Evolutionary conservation across 2,329 filamentous ascomycete genomes (phyloP).

Genomic region (Dothideomycetes sp.): DNA sequence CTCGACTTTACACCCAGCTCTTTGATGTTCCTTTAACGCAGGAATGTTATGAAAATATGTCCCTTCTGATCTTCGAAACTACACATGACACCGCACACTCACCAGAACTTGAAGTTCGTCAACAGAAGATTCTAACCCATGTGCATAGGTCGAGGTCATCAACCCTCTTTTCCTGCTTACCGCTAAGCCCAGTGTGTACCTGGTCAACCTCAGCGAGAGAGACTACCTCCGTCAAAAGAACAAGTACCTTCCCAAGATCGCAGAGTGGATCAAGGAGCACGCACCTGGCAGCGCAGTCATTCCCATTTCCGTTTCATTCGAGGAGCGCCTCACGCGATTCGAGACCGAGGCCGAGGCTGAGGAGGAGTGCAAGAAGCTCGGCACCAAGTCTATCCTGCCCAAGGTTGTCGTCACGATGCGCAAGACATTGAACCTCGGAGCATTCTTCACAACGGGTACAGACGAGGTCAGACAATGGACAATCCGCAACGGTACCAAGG

Average conservation of each 20-base stretch:
- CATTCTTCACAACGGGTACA: conserved; percentile 92
- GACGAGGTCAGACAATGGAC: conserved; percentile 99
- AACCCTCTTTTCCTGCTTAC: conserved; percentile 92
- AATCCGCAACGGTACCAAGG: conserved; percentile 88
- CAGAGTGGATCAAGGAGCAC: conserved; percentile 90
- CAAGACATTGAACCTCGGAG: conserved; percentile 76
- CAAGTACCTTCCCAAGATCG: conserved; percentile 90
- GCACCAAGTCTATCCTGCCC: conserved; percentile 77
- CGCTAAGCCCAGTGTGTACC: conserved; percentile 92
- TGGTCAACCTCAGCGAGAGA: conserved; percentile 93
- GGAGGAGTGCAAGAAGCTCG: conserved; percentile 82
- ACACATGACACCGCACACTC: neutral
- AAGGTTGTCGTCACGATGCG: conserved; percentile 93
- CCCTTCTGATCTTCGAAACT: conserved; percentile 26
- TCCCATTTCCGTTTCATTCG: conserved; percentile 83
- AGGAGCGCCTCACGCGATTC: conserved; percentile 79
- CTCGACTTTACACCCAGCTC: conserved; percentile 99
- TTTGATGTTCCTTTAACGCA: conserved; percentile 48
- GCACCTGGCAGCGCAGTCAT: conserved; percentile 82
- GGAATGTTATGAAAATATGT: conserved; percentile 79
- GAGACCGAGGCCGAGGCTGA: conserved; percentile 63
- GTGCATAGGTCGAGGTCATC: conserved; percentile 78
- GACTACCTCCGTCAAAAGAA: conserved; percentile 99
- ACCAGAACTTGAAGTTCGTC: no score
- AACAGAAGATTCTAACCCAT: conserved; percentile 17